Percentiles rank a stretch among this genome's conserved stretches.
Evolutionary conservation across 2,329 filamentous ascomycete genomes (phyloP).

Genomic region (Boeremia exigua): DNA sequence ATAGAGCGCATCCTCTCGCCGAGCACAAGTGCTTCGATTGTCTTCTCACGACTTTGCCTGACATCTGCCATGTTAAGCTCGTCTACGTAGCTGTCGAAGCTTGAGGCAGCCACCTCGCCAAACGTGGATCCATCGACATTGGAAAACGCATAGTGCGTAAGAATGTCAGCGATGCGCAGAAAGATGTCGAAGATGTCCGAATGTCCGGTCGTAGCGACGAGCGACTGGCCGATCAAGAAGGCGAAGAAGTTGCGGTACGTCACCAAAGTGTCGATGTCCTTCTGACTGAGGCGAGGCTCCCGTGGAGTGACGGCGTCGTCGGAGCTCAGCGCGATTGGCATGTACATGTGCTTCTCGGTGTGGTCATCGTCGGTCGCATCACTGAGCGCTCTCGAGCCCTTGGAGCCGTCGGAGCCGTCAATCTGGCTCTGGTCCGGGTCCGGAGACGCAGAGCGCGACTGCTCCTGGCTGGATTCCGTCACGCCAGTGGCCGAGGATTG

Average conservation of each 20-base stretch:
- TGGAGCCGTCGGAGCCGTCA: constrained; percentile 53
- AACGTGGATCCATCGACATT: constrained; percentile 69
- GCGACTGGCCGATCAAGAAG: constrained; percentile 66
- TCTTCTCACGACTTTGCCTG: constrained; percentile 82
- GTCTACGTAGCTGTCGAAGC: constrained; percentile 77
- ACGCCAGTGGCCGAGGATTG: constrained; percentile 31
- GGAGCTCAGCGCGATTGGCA: constrained; percentile 63
- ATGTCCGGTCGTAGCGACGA: constrained; percentile 64
- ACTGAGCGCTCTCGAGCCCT: constrained; percentile 56
- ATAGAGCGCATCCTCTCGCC: constrained; percentile 85
- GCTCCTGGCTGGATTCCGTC: constrained; percentile 29
- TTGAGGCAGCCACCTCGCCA: constrained; percentile 66
- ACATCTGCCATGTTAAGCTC: constrained; percentile 81
- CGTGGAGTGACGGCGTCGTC: constrained; percentile 50
- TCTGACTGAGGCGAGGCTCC: constrained; percentile 44
- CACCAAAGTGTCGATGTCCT: constrained; percentile 64
- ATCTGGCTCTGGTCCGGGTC: constrained; percentile 40
- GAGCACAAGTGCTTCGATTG: constrained; percentile 84
- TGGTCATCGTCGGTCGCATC: constrained; percentile 56
- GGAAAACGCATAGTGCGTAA: constrained; percentile 65
- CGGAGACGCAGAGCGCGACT: constrained; percentile 43
- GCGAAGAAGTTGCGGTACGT: constrained; percentile 69
- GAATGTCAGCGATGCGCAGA: constrained; percentile 63
- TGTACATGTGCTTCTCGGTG: constrained; percentile 62
- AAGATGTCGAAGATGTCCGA: constrained; percentile 66